Conservation (phyloP, 441 rosid species). For the Jatropha multifida region DNA sequence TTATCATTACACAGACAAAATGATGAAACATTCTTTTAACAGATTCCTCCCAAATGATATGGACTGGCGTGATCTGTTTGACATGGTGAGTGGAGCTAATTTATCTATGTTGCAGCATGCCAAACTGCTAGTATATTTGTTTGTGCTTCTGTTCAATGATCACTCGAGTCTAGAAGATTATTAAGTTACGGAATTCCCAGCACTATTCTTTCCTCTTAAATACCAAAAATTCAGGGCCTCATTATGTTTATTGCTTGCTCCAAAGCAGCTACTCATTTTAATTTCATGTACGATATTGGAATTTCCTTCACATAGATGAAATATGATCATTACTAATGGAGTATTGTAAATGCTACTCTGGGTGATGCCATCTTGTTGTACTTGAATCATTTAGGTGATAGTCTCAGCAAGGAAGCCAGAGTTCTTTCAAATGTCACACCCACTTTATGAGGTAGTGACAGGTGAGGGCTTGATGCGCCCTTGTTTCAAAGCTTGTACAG, state of each 20-base stretch:
- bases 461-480: constrained; percentile 98
- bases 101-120: constrained; percentile 8
- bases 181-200: not conserved
- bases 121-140: not conserved
- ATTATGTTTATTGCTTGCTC: not conserved
- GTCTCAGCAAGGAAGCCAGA: constrained; percentile 98
- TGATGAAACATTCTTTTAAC: constrained; percentile 96
- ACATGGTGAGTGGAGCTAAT: constrained; percentile 56
- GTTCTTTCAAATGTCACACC: constrained; percentile 98
- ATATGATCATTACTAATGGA: constrained; percentile 11
- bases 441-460: constrained; percentile 91
- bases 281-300: constrained; percentile 8
- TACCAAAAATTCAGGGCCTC: not conserved
- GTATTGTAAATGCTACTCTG: not conserved
- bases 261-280: not conserved
- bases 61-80: constrained; percentile 95
- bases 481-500: constrained; percentile 86
- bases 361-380: constrained; percentile 8
- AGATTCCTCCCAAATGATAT: constrained; percentile 87
- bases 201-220: not conserved
- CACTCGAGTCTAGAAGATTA: not conserved
- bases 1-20: constrained; percentile 91
- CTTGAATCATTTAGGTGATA: constrained; percentile 59
- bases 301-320: not conserved
- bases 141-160: constrained; percentile 6